These are phyloP conservation scores for Tricholoma saponaceum DNA, from an alignment of 768 basidiomycete genomes.

Conservation along the genomic window DNA sequence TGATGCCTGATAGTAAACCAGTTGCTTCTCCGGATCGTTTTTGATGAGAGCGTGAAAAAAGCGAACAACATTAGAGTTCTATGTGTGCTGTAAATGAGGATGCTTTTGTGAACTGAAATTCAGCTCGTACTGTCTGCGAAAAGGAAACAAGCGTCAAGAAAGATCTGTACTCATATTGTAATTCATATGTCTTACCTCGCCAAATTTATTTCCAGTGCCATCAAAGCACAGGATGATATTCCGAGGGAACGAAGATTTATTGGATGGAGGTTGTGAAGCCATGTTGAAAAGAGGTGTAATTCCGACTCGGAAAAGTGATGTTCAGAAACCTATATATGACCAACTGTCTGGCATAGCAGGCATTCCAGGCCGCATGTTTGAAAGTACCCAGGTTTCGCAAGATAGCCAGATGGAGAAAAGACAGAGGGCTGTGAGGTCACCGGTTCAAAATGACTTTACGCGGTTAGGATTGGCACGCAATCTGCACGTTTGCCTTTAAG, in stretches of 20 bases:
- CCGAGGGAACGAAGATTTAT: background rate
- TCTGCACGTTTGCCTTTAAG: too few species aligned
- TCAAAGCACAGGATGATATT: slow-evolving; percentile 25
- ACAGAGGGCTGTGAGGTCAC: too few species aligned
- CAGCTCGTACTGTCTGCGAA: slow-evolving; percentile 2
- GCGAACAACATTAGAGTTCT: slow-evolving; percentile 19
- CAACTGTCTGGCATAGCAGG: background rate
- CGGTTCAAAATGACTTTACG: too few species aligned
- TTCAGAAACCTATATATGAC: background rate
- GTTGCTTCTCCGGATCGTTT: slow-evolving; percentile 10
- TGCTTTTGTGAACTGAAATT: background rate
- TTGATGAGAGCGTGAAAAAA: slow-evolving; percentile 16
- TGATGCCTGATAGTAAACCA: slow-evolving; percentile 19
- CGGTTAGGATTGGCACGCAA: too few species aligned
- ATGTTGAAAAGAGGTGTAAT: background rate
- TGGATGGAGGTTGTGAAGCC: background rate
- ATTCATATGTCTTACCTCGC: slow-evolving; percentile 19
- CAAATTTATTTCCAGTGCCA: slow-evolving; percentile 29
- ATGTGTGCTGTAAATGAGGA: background rate
- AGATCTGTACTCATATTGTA: background rate
- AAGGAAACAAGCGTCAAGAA: background rate
- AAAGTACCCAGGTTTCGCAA: too few species aligned
- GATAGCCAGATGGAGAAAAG: too few species aligned
- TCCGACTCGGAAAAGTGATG: background rate
- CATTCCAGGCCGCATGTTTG: too few species aligned